Conservation (phyloP, 1,284 basidiomycete species). For the Trichosporon ovoides region DNA sequence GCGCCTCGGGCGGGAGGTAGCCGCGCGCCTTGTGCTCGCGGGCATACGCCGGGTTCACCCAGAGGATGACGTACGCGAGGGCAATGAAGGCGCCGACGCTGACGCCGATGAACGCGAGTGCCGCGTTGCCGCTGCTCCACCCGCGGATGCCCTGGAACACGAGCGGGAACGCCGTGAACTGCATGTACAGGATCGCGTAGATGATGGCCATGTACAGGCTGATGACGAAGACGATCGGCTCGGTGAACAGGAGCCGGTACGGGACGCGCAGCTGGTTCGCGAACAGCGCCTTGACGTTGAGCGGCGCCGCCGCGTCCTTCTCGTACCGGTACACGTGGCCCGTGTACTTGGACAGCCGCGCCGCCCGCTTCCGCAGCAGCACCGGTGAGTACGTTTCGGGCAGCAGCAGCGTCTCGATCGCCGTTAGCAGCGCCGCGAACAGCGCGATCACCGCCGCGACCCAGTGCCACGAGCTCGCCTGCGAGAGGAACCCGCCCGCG, state of each 20-base stretch:
- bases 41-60: constrained; percentile 30
- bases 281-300: constrained; percentile 37
- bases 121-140: constrained; percentile 53
- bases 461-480: constrained; percentile 47
- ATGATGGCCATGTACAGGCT: constrained; percentile 45
- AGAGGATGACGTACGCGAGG: constrained; percentile 54
- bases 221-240: constrained; percentile 49
- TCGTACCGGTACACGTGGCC: constrained; percentile 45
- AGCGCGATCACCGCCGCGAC: constrained; percentile 63
- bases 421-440: constrained; percentile 44
- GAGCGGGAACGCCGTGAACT: constrained; percentile 45
- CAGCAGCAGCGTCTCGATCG: constrained; percentile 32
- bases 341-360: constrained; percentile 39
- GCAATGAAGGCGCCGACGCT: constrained; percentile 59
- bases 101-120: constrained; percentile 64
- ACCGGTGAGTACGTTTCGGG: constrained; percentile 52
- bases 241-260: constrained; percentile 48
- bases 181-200: constrained; percentile 47
- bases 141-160: constrained; percentile 38
- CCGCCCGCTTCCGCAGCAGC: constrained; percentile 45
- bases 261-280: constrained; percentile 47
- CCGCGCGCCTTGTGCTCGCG: constrained; percentile 16
- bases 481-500: constrained; percentile 44
- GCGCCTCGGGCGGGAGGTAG: constrained; percentile 48
- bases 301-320: constrained; percentile 44